These are phyloP conservation scores for Cyclotella sp. DNA, from an alignment of 108 stramenopile genomes.

Conservation along the genomic window DNA sequence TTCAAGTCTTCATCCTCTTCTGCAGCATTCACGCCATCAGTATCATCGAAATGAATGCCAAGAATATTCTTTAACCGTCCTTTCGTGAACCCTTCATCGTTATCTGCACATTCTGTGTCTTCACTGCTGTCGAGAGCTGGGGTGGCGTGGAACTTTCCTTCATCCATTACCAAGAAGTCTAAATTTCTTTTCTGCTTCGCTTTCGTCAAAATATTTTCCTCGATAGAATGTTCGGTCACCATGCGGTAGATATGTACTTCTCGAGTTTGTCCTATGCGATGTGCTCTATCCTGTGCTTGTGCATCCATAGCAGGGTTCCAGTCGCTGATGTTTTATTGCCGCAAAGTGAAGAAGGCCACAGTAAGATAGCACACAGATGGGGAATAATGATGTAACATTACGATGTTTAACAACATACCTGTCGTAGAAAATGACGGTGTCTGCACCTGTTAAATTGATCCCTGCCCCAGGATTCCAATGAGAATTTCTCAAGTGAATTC, in stretches of 20 bases:
- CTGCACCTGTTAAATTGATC: conserved; percentile 97
- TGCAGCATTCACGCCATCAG: not conserved
- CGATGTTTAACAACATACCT: not conserved
- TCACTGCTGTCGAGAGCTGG: conserved; percentile 12
- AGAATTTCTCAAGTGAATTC: too few relatives aligned
- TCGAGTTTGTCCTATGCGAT: conserved; percentile 96
- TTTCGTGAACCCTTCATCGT: conserved; percentile 75
- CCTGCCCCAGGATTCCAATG: conserved; percentile 59
- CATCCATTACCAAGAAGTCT: conserved; percentile 94
- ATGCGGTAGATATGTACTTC: conserved; percentile 98
- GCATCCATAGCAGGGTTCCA: conserved; percentile 99
- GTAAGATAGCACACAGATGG: not conserved
- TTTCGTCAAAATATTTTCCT: conserved; percentile 98
- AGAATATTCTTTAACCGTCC: conserved; percentile 73
- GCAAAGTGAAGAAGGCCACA: not conserved
- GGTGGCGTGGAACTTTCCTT: conserved; percentile 90
- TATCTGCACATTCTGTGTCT: conserved; percentile 18
- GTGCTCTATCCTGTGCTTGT: conserved; percentile 94
- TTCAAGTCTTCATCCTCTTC: conserved; percentile 51
- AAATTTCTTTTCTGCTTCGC: conserved; percentile 95
- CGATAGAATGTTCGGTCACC: conserved; percentile 93
- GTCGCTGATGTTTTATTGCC: conserved; percentile 65
- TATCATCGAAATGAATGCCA: conserved; percentile 57
- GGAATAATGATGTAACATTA: not conserved
- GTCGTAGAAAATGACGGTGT: conserved; percentile 95